Evolutionary conservation across 2,329 filamentous ascomycete genomes (phyloP), one percentile per base, ranked within the genome.

Genomic region (Fusarium irregulare): DNA sequence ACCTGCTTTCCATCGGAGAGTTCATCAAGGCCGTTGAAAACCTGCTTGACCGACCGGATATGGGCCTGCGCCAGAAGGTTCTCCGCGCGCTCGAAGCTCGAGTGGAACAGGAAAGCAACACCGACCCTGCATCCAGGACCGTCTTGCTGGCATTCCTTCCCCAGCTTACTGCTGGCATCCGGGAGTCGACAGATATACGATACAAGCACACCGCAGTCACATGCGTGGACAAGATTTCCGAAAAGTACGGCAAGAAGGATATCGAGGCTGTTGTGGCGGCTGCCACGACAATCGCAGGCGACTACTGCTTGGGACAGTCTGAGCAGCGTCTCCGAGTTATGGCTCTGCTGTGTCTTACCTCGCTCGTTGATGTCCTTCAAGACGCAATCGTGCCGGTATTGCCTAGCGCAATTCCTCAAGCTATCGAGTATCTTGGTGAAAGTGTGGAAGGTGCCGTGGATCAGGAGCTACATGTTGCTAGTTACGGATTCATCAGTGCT

Each of bases 211-310:
- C 93, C 13, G 93, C 94, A 2, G 90, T 99, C 66, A 90, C 90
- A 37, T 98, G 95, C 74, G 91, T 98, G 46, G 94, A 98, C 81
- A 93, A 93, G 79, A 97, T 99, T 68, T 89, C 93, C 4, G 94
- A 98, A 80, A 95, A 95, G 78, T 98, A 97, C 78, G 97, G 96
- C 72, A 97, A 96, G 84, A 97, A 94, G 78, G 93, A 97, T 75
- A 85, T 92, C 3, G 89, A 92, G 71, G 90, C 89, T 46, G 92
- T 97, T 46, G 86, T 92, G 27, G 87, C 88, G 7, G 92, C 94
- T 7, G 93, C 94, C 7, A 85, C 89, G 63, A 91, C 91, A 3
- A 91, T 99, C 73, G 90, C 92, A 40, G 90, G 94, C 44, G 83
- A 89, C 57, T 85, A 92, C 69, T 95, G 93, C 68, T 86, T 98